phyloP scores from a whole-genome alignment of 441 rosid species.

The Viola pubescens region DNA sequence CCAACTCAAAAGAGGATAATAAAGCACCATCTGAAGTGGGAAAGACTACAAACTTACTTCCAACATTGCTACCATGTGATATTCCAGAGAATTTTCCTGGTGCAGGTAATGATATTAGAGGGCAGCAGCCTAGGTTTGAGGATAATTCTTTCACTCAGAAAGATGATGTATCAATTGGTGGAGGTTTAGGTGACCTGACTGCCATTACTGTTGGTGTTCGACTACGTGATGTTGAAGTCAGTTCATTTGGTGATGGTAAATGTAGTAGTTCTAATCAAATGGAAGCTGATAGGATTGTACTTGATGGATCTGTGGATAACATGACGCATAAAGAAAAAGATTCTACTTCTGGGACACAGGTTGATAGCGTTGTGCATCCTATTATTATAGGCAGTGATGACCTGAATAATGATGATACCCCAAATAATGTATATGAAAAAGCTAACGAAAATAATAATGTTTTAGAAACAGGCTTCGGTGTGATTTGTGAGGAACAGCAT shows the following conservation, averaged over 20 bases:
- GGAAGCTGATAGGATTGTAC: slow-evolving; percentile 21
- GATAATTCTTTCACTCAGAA: slow-evolving; percentile 28
- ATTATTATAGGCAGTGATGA: slow-evolving; percentile 18
- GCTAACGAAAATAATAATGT: slow-evolving; percentile 20
- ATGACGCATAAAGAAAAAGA: slow-evolving; percentile 21
- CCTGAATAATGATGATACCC: slow-evolving; percentile 29
- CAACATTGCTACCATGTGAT: slow-evolving; percentile 29
- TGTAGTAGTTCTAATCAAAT: slow-evolving; percentile 21
- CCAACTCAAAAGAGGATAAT: slow-evolving; percentile 40
- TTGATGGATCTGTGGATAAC: slow-evolving; percentile 28
- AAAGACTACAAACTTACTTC: slow-evolving; percentile 29
- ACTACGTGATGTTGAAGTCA: slow-evolving; percentile 23
- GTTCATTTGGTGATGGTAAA: slow-evolving; percentile 18
- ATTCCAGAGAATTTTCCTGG: slow-evolving; percentile 30
- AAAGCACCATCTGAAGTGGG: slow-evolving; percentile 26
- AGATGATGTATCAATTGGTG: slow-evolving; percentile 32
- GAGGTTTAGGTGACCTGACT: slow-evolving; percentile 25
- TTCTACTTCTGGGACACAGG: slow-evolving; percentile 34
- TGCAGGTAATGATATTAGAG: slow-evolving; percentile 29
- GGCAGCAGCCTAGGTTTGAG: slow-evolving; percentile 35
- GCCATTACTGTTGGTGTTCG: slow-evolving; percentile 21
- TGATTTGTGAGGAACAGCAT: slow-evolving; percentile 17
- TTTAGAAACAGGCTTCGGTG: slow-evolving; percentile 20
- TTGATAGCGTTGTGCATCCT: slow-evolving; percentile 22
- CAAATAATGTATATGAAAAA: slow-evolving; percentile 23